These are phyloP conservation scores for Entoloma clypeatum DNA, from an alignment of 1,284 basidiomycete species.

Conservation along the genomic window DNA sequence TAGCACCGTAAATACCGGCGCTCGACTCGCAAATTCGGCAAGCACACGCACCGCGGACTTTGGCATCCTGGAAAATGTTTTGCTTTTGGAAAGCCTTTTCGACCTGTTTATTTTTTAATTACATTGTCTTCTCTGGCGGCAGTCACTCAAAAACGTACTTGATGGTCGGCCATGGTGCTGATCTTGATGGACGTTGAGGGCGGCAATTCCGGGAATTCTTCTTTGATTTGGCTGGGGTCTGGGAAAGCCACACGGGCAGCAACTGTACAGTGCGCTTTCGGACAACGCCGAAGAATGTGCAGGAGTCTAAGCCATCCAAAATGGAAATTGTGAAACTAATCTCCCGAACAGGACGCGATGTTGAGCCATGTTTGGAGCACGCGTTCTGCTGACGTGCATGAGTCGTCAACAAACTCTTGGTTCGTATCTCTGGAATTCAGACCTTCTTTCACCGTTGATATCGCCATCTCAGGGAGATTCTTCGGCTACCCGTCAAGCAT, in stretches of 20 bases:
- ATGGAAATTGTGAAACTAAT: not conserved
- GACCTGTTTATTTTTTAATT: constrained; percentile 46
- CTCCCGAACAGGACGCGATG: constrained; percentile 33
- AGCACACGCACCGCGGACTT: constrained; percentile 76
- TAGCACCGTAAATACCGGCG: not conserved
- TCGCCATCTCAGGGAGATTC: constrained; percentile 52
- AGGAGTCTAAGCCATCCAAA: constrained; percentile 4
- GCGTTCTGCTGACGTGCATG: constrained; percentile 44
- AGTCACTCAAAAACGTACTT: constrained; percentile 38
- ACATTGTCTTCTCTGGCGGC: not conserved
- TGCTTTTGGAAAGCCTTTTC: constrained; percentile 98
- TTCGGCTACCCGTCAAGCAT: constrained; percentile 63
- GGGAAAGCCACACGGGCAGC: constrained; percentile 38
- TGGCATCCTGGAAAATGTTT: constrained; percentile 97
- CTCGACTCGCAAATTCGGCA: not conserved
- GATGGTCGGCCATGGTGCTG: constrained; percentile 62
- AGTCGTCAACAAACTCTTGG: constrained; percentile 70
- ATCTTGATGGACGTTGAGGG: constrained; percentile 40
- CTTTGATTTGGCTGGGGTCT: constrained; percentile 36
- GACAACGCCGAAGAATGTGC: constrained; percentile 11
- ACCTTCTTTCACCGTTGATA: not conserved
- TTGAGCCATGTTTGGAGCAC: constrained; percentile 41
- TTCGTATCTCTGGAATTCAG: constrained; percentile 19
- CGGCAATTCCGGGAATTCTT: constrained; percentile 27
- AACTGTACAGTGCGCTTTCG: constrained; percentile 46